A percentile compares a stretch with the other conserved stretches of the same genome.
Conservation (phyloP, 2,329 filamentous ascomycete genomes). For the Boeremia lycopersici region DNA sequence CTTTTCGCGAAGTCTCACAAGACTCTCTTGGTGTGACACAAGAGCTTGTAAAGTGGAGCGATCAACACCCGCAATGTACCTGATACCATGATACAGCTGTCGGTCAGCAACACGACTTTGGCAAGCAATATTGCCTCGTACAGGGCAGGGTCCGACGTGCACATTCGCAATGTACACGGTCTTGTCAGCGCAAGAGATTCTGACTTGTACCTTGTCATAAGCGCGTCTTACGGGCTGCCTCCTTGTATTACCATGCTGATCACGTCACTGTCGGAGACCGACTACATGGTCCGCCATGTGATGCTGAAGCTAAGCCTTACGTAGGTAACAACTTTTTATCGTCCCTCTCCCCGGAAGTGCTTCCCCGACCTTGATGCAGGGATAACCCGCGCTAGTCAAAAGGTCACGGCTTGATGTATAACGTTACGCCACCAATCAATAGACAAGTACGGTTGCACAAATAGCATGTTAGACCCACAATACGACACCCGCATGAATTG, state of each 20-base stretch:
- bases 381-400: constrained; percentile 16
- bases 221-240: constrained; percentile 4
- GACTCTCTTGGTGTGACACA: constrained; percentile 3
- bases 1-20: constrained; percentile 15
- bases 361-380: constrained; percentile 23
- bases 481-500: constrained; percentile 10
- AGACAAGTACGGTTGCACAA: constrained; percentile 9
- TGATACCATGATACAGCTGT: constrained; percentile 10
- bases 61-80: constrained; percentile 8
- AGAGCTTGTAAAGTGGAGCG: constrained; percentile 8
- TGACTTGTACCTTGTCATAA: not conserved
- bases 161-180: not conserved
- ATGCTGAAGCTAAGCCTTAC: constrained; percentile 13
- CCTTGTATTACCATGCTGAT: constrained; percentile 6
- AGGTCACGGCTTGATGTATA: constrained; percentile 18
- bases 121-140: not conserved
- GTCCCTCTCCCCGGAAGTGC: constrained; percentile 19
- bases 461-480: constrained; percentile 13
- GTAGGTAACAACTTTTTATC: not conserved
- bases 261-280: constrained; percentile 8
- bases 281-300: constrained; percentile 11
- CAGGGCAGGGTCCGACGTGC: constrained; percentile 1
- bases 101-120: constrained; percentile 3
- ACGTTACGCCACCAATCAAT: constrained; percentile 23
- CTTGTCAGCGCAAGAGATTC: not conserved